Conservation (phyloP, 192 early-diverging fungal genomes). For the Anaeromyces robustus region DNA sequence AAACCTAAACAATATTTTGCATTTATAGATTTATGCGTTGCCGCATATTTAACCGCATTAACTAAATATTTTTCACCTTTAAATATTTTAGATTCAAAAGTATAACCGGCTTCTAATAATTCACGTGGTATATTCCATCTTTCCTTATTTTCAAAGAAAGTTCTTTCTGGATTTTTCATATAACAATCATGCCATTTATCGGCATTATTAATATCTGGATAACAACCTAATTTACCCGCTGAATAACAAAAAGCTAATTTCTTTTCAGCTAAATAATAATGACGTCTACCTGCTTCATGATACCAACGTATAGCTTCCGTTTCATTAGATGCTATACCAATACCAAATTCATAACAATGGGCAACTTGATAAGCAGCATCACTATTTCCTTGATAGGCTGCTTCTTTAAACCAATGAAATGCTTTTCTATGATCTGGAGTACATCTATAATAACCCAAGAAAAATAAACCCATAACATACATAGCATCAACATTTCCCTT, state of each 20-base stretch:
- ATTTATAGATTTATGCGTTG: background rate
- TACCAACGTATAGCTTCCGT: background rate
- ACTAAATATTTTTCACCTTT: background rate
- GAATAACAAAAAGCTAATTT: background rate
- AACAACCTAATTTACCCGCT: background rate
- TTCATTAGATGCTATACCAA: background rate
- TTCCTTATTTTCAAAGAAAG: background rate
- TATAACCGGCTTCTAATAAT: background rate
- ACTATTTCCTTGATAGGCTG: background rate
- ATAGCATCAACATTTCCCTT: background rate
- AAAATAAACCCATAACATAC: background rate
- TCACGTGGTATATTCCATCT: background rate
- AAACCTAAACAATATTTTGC: background rate
- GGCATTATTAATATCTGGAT: background rate
- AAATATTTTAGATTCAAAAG: background rate
- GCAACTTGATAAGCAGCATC: background rate
- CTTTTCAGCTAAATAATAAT: background rate
- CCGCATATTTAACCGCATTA: background rate
- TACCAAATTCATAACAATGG: background rate
- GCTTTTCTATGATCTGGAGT: background rate
- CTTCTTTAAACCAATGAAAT: background rate
- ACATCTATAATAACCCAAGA: background rate
- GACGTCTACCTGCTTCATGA: background rate
- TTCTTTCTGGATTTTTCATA: background rate
- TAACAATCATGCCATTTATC: background rate